Conservation (phyloP, 208 protist genomes). For the Spongospora subterranea region DNA sequence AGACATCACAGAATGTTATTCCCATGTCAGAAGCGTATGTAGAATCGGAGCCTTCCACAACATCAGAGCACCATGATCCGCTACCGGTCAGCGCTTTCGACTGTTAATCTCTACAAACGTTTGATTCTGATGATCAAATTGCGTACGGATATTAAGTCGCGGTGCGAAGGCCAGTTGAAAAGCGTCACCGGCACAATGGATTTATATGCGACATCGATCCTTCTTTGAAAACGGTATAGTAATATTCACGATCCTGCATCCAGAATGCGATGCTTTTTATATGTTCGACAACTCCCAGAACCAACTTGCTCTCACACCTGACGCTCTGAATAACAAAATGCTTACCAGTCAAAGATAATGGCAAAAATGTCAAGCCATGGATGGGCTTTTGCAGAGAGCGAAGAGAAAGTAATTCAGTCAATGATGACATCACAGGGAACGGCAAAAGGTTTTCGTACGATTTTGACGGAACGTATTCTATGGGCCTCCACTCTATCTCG, state of each 20-base stretch:
- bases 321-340: neutral
- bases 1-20: too few species aligned
- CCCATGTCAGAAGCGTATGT: too few species aligned
- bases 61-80: too few species aligned
- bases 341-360: neutral
- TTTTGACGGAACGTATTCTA: neutral
- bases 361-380: neutral
- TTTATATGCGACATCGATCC: too few species aligned
- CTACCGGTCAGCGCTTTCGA: too few species aligned
- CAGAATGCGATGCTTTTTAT: neutral
- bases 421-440: neutral
- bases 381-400: neutral
- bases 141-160: too few species aligned
- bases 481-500: neutral
- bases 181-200: too few species aligned
- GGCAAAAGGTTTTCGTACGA: neutral
- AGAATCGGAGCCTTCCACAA: too few species aligned
- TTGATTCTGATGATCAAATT: too few species aligned
- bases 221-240: neutral
- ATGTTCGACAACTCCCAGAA: neutral
- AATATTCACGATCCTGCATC: neutral
- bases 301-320: neutral
- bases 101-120: too few species aligned
- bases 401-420: neutral
- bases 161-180: too few species aligned